Conservation (phyloP, 345 rosid species). For the Bruguiera sexangula region DNA sequence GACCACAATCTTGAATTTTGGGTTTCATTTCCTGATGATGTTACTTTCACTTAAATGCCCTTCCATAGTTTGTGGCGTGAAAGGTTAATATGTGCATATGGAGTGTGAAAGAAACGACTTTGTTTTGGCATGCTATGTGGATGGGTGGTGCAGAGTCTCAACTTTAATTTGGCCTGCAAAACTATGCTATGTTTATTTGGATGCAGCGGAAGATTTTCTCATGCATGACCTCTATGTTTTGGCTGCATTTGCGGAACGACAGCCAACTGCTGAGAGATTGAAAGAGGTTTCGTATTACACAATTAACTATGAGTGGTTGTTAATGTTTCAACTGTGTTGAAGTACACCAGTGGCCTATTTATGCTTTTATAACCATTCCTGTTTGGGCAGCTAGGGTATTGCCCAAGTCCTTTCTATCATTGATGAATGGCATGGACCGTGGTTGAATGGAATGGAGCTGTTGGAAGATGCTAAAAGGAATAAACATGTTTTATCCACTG, state of each 20-base stretch:
- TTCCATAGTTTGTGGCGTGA: too few species aligned
- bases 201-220: conserved; percentile 57
- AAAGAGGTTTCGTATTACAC: conserved; percentile 32
- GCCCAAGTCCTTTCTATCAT: conserved; percentile 44
- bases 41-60: too few species aligned
- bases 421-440: conserved; percentile 46
- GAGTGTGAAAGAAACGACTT: too few species aligned
- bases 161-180: neutral
- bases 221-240: conserved; percentile 47
- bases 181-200: neutral
- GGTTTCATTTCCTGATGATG: too few species aligned
- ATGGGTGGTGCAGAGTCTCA: too few species aligned
- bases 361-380: neutral
- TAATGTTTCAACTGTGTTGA: neutral
- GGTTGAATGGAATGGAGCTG: conserved; percentile 56
- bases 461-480: conserved; percentile 46
- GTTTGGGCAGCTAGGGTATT: conserved; percentile 43
- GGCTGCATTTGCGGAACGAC: conserved; percentile 44
- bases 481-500: conserved; percentile 51
- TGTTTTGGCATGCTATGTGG: too few species aligned
- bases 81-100: too few species aligned
- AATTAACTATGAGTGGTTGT: neutral
- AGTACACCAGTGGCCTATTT: neutral
- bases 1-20: too few species aligned
- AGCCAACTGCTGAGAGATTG: conserved; percentile 35